Base-by-base conservation (phyloP, 192 early-diverging fungal species). In the Coemansia sp. region DNA sequence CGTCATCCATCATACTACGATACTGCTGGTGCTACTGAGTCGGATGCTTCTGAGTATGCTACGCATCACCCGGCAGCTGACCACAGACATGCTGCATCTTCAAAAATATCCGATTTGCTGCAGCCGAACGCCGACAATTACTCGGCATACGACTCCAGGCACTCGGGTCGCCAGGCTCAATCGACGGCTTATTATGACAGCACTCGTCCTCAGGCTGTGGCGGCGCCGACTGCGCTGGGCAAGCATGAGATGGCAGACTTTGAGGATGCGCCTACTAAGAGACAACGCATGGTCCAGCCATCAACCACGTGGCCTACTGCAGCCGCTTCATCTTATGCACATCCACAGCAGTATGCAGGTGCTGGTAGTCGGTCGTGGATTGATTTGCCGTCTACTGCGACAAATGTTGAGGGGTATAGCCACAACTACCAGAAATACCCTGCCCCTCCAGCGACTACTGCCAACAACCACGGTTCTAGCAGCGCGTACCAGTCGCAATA, bases 211-310 rank as follows among this genome's bases (percentile, higher is more conserved):
- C 57, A 33, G 16, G 11, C 31, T 34, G 13, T 31, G n/a, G 15
- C 15, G 38, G 49, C 15, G 13, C 15, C 33, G 40, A 60, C 22
- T 4, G 33, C 20, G 47, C 36, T 42, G 52, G 34, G 51, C 16
- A 76, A 80, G 42, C 78, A 61, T 18, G 67, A 70, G 1, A 27
- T 68, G 5, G 22, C 46, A 8, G 74, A 67, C n/a, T 76, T 71
- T 65, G 64, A 74, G 12, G 68, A 76, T 9, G 42, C 67, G 40
- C 59, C 55, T 20, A 70, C 47, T 33, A 84, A 84, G 70, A 70
- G 81, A 13, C 81, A 84, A 65, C 70, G 81, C 41, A 41, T 76
- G 64, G 63, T 70, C 43, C 76, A 69, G 51, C 63, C 68, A n/a
- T 67, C 77, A 5, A 59, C 64, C n/a, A 64, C 65, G 34, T 76